Evolutionary conservation across 176 grass and related monocot species (phyloP).

Genomic region (sorghum (Sorghum bicolor)): Sorghum_bicolor_NCBIv3 NC_012873.2:61360001-61360500

Average conservation of each 20-base stretch:
- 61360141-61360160: slow-evolving; percentile 96
- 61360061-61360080: neutral
- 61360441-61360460: slow-evolving; percentile 81
- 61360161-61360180: slow-evolving; percentile 95
- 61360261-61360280: slow-evolving; percentile 14
- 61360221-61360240: neutral
- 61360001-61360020: slow-evolving; percentile 20
- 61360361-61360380: slow-evolving; percentile 33
- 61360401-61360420: slow-evolving; percentile 91
- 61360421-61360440: slow-evolving; percentile 71
- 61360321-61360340: slow-evolving; percentile 15
- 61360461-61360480: slow-evolving; percentile 50
- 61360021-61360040: neutral
- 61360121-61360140: slow-evolving; percentile 64
- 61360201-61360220: slow-evolving; percentile 81
- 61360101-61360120: slow-evolving; percentile 38
- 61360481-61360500: slow-evolving; percentile 17
- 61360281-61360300: neutral
- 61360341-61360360: slow-evolving; percentile 31
- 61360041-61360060: neutral
- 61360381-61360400: slow-evolving; percentile 94
- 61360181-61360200: slow-evolving; percentile 94
- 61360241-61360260: neutral
- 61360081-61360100: slow-evolving; percentile 15
- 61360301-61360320: slow-evolving; percentile 18